Conservation (phyloP, 306 rosid species). For the Rosa persica region DNA sequence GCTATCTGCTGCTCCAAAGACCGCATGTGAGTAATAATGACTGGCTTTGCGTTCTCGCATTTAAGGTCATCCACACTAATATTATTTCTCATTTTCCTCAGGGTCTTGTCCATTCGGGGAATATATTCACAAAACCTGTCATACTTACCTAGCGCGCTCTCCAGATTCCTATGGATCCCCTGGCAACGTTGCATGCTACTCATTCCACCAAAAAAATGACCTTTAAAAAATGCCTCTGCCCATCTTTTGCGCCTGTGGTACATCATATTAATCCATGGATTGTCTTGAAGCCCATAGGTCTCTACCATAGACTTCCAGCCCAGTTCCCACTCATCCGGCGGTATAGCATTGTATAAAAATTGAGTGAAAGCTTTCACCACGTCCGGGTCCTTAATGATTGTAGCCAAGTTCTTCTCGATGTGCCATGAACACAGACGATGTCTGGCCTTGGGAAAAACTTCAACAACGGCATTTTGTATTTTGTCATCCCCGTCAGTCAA, state of each 20-base stretch:
- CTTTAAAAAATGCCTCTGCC: not conserved
- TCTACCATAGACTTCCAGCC: constrained; percentile 1
- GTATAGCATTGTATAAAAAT: not conserved
- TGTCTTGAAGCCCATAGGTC: constrained; percentile 1
- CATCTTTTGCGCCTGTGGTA: not conserved
- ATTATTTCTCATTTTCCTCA: not conserved
- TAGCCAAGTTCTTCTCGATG: not conserved
- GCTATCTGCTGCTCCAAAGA: constrained; percentile 10
- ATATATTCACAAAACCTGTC: not conserved
- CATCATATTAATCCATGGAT: constrained; percentile 3
- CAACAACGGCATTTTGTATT: not conserved
- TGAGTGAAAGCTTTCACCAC: constrained; percentile 2
- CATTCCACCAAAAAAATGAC: constrained; percentile 8
- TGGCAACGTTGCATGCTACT: constrained; percentile 6
- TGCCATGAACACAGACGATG: not conserved
- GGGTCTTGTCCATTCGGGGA: not conserved
- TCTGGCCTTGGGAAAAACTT: not conserved
- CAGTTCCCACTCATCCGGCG: not conserved
- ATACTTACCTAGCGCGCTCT: not conserved
- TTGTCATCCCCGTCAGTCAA: not conserved
- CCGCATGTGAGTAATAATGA: not conserved
- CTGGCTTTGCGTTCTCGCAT: not conserved
- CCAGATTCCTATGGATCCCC: not conserved
- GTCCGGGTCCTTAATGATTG: not conserved
- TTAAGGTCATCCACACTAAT: not conserved